phyloP scores from a whole-genome alignment of 495 filamentous ascomycete species.

The Tetracladium marchalianum region DNA sequence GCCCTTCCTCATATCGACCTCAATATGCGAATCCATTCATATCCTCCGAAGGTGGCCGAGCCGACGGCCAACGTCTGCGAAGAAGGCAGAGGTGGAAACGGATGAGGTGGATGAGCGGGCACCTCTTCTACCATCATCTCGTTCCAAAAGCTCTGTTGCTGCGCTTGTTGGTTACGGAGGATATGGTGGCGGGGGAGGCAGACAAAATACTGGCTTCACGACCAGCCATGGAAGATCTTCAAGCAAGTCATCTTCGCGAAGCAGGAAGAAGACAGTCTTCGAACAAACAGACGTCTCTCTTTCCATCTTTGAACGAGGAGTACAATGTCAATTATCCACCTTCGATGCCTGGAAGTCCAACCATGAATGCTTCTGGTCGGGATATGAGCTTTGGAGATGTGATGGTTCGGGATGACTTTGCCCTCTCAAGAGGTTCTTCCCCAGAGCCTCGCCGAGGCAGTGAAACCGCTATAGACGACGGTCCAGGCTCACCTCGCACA shows the following conservation, averaged over 20 bases:
- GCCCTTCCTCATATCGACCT: conserved; percentile 23
- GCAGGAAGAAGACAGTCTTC: conserved; percentile 25
- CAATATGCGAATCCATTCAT: conserved; percentile 24
- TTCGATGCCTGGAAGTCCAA: conserved; percentile 74
- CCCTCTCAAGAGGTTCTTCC: conserved; percentile 22
- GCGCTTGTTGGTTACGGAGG: conserved; percentile 7
- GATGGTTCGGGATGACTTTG: conserved; percentile 54
- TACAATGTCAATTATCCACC: conserved; percentile 97
- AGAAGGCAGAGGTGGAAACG: conserved; percentile 32
- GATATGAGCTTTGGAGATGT: conserved; percentile 69
- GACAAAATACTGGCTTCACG: conserved; percentile 14
- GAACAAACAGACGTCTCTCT: conserved; percentile 20
- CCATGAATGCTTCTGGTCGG: conserved; percentile 32
- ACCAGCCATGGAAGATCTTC: conserved; percentile 25
- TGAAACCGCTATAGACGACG: conserved; percentile 34
- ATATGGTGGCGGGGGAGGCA: background rate
- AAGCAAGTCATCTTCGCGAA: conserved; percentile 21
- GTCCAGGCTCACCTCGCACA: conserved; percentile 19
- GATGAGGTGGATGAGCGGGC: conserved; percentile 43
- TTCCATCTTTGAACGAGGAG: conserved; percentile 27
- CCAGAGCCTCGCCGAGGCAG: conserved; percentile 39
- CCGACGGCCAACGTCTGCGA: conserved; percentile 9
- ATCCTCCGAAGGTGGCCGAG: conserved; percentile 16
- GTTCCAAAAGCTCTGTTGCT: conserved; percentile 15
- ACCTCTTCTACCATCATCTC: conserved; percentile 38